Conservation (phyloP, 1,284 basidiomycete species). For the Cutaneotrichosporon sp. region DNA sequence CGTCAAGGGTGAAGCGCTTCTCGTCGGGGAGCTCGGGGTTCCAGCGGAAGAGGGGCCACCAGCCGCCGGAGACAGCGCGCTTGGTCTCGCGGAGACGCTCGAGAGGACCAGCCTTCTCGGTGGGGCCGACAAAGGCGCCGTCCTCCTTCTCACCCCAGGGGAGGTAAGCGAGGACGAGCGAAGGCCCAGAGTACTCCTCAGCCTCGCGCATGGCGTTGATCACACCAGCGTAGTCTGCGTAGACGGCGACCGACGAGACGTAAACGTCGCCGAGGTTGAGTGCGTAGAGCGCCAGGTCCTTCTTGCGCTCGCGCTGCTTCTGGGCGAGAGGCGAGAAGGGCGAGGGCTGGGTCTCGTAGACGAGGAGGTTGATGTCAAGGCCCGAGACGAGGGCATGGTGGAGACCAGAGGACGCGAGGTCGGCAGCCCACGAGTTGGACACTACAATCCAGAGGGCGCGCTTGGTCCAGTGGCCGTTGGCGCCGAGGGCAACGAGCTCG, state of each 20-base stretch:
- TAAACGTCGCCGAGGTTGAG: constrained; percentile 98
- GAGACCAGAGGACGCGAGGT: constrained; percentile 91
- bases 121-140: constrained; percentile 66
- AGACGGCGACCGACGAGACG: constrained; percentile 92
- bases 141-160: constrained; percentile 66
- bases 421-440: constrained; percentile 96
- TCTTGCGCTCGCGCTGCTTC: constrained; percentile 63
- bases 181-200: constrained; percentile 84
- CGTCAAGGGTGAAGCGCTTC: constrained; percentile 84
- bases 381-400: constrained; percentile 91
- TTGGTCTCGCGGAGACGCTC: constrained; percentile 96
- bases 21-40: constrained; percentile 84
- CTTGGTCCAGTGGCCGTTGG: constrained; percentile 64
- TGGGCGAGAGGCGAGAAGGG: constrained; percentile 60
- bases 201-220: constrained; percentile 90
- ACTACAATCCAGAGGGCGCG: constrained; percentile 92
- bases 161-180: constrained; percentile 90
- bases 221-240: constrained; percentile 92
- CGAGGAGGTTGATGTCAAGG: constrained; percentile 90
- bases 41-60: constrained; percentile 99
- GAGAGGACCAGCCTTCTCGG: constrained; percentile 68
- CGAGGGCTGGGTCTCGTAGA: constrained; percentile 87
- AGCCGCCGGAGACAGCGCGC: constrained; percentile 90
- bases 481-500: constrained; percentile 59
- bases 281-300: constrained; percentile 92